A percentile compares a stretch with the other conserved stretches of the same genome.
phyloP scores from a whole-genome alignment of 1,139 yeast genomes.

The Yamadazyma triangularis region DNA sequence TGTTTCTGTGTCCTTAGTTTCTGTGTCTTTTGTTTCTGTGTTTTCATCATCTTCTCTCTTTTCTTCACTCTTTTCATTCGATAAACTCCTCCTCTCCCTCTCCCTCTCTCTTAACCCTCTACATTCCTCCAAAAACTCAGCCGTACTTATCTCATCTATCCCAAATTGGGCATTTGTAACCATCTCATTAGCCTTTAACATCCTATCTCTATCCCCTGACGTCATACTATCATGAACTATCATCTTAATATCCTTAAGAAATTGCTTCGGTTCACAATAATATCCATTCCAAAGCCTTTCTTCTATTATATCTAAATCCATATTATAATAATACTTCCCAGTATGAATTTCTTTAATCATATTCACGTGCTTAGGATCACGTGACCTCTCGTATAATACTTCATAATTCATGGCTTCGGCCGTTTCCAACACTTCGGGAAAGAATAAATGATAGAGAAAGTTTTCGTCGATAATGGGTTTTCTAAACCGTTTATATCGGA shows the following conservation, averaged over 20 bases:
- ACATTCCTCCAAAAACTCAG: constrained; percentile 74
- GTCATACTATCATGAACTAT: constrained; percentile 76
- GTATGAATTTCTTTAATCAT: constrained; percentile 78
- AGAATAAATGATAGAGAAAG: constrained; percentile 71
- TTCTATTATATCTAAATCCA: constrained; percentile 91
- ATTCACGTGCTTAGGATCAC: constrained; percentile 48
- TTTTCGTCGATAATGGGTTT: constrained; percentile 86
- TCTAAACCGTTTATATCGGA: constrained; percentile 80
- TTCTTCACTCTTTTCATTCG: constrained; percentile 1
- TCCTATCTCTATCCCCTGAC: constrained; percentile 77
- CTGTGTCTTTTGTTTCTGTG: no score
- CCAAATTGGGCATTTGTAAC: constrained; percentile 94
- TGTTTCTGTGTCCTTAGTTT: no score
- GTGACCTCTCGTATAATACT: constrained; percentile 50
- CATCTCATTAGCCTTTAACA: constrained; percentile 92
- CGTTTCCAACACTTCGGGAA: constrained; percentile 41
- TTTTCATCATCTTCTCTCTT: constrained; percentile 3
- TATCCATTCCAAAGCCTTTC: constrained; percentile 96
- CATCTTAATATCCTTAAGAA: constrained; percentile 76
- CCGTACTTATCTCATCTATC: constrained; percentile 78
- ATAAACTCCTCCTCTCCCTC: constrained; percentile 1
- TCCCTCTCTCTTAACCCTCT: constrained; percentile 72
- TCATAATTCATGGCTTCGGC: constrained; percentile 39
- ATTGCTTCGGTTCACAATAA: constrained; percentile 90
- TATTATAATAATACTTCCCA: constrained; percentile 70